Conservation (phyloP, 352 stramenopile species). For the Phytophthora tubulina region DNA sequence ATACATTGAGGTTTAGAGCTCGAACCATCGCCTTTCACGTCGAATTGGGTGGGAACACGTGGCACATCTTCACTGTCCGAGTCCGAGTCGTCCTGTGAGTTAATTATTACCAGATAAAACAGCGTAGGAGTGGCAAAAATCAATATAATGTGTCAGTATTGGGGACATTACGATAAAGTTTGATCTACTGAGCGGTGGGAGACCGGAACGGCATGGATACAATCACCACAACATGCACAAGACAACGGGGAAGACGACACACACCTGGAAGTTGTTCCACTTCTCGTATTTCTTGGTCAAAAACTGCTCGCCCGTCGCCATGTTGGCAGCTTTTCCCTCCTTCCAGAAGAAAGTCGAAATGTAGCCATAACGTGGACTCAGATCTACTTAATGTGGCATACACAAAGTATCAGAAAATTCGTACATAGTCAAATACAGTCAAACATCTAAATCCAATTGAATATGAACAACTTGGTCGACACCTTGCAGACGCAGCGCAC, state of each 20-base stretch:
- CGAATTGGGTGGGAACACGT: slow-evolving; percentile 82
- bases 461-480: slow-evolving; percentile 63
- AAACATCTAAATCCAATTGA: not conserved
- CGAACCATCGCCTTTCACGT: slow-evolving; percentile 83
- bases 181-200: slow-evolving; percentile 7
- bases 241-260: not conserved
- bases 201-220: not conserved
- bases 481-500: slow-evolving; percentile 53
- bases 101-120: slow-evolving; percentile 1
- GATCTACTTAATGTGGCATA: not conserved
- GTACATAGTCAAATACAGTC: not conserved
- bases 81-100: slow-evolving; percentile 65
- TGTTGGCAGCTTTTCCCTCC: slow-evolving; percentile 10
- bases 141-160: slow-evolving; percentile 3
- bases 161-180: not conserved
- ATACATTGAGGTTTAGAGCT: slow-evolving; percentile 8
- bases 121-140: not conserved
- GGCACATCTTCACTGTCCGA: slow-evolving; percentile 65
- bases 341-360: slow-evolving; percentile 16
- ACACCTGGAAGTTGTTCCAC: slow-evolving; percentile 88
- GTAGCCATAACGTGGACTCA: not conserved
- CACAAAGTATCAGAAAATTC: slow-evolving; percentile 3
- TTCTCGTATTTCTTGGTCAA: slow-evolving; percentile 92
- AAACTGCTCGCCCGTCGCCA: slow-evolving; percentile 70
- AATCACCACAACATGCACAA: not conserved